Evolutionary conservation across 2,329 filamentous ascomycete species (phyloP), one percentile per base, ranked within the genome.

Genomic region (Herpotrichia juniperi): DNA sequence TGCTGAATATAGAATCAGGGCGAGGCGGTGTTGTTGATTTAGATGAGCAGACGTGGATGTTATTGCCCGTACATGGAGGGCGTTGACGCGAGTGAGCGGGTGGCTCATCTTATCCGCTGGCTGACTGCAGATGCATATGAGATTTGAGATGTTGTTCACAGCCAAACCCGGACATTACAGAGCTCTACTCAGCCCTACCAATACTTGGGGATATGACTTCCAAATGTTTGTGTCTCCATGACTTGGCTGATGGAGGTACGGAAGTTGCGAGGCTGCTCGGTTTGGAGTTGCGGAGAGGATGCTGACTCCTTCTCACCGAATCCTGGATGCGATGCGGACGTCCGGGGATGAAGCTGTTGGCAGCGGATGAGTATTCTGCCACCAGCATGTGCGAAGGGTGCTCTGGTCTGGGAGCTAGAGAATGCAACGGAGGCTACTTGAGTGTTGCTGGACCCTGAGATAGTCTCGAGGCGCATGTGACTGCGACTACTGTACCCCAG

Each of bases 401-500:
- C 4, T 25, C 39, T 12, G 7, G 11, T 4, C 9, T 22, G 54
- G 55, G 63, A 56, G 56, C 64, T 66, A 69, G 66, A 68, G 61
- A 48, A 58, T 62, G 51, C 42, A 24, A 59, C 63, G 62, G 67
- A 62, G 54, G 37, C 57, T 49, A 60, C 31, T 45, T 19, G 39
- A 39, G 42, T 39, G 34, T 48, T 39, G 48, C 53, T 62, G 60
- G 64, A 70, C 64, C 64, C 66, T 67, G 56, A 53, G 63, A 64
- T 61, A 50, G 54, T 34, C 40, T 52, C 24, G 48, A 39, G 21
- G 46, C 50, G 51, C 63, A 63, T 64, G 62, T 64, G 63, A 66
- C n/a, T 58, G 46, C 45, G 55, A 54, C 64, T 67, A 65, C 64
- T 68, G 65, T 66, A 71, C 69, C 69, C 69, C 69, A 70, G 66